Evolutionary conservation across 2,329 filamentous ascomycete genomes (phyloP).

Genomic region (Scleromitrula shiraiana): DNA sequence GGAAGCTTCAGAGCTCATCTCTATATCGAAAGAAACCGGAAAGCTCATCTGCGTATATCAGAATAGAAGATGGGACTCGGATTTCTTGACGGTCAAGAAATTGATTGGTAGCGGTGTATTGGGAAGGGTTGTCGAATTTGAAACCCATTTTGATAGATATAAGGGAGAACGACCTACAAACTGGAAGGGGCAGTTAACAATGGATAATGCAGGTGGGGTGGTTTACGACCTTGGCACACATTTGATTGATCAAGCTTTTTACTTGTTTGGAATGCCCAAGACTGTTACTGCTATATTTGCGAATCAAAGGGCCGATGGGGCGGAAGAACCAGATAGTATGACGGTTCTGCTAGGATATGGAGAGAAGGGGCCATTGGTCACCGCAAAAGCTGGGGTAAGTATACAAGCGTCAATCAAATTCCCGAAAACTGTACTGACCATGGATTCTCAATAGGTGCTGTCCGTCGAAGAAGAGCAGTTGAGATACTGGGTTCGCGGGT

Average conservation of each 20-base stretch:
- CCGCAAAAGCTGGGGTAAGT: slow-evolving; percentile 53
- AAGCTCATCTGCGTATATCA: slow-evolving; percentile 40
- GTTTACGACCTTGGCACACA: slow-evolving; percentile 71
- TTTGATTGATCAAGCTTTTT: slow-evolving; percentile 66
- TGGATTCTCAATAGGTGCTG: slow-evolving; percentile 36
- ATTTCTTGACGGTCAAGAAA: slow-evolving; percentile 63
- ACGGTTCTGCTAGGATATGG: slow-evolving; percentile 61
- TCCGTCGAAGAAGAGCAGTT: slow-evolving; percentile 62
- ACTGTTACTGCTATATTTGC: slow-evolving; percentile 60
- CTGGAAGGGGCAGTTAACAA: slow-evolving; percentile 59
- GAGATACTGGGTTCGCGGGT: slow-evolving; percentile 69
- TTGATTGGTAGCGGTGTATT: slow-evolving; percentile 52
- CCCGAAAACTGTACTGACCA: neutral
- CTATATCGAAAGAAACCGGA: slow-evolving; percentile 31
- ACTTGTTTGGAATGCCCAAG: slow-evolving; percentile 61
- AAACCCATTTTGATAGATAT: slow-evolving; percentile 75
- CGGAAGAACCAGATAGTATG: slow-evolving; percentile 46
- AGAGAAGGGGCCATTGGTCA: slow-evolving; percentile 50
- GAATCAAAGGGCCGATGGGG: slow-evolving; percentile 51
- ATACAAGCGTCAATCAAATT: neutral
- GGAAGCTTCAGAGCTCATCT: slow-evolving; percentile 56
- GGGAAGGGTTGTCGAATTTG: slow-evolving; percentile 68
- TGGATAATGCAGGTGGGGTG: slow-evolving; percentile 55
- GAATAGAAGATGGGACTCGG: slow-evolving; percentile 61
- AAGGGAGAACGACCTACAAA: slow-evolving; percentile 48